These are phyloP conservation scores for Flaveria trinervia DNA, from an alignment of 129 eudicot genomes.

Conservation along the genomic window DNA sequence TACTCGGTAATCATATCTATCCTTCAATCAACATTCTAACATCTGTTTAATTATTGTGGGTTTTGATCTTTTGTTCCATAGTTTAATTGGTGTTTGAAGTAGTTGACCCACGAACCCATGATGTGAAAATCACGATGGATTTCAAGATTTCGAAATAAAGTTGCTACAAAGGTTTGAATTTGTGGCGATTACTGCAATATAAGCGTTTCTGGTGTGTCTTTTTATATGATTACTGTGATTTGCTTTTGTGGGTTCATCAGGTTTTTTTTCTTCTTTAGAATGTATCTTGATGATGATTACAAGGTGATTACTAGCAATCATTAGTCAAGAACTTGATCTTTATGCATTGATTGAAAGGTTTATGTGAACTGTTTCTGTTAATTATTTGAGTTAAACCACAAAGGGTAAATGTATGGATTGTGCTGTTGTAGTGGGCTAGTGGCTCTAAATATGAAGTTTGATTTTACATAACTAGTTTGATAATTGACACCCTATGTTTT, in stretches of 20 bases:
- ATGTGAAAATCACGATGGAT: neutral
- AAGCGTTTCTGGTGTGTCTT: neutral
- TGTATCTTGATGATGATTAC: conserved; percentile 8
- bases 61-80: neutral
- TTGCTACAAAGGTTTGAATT: neutral
- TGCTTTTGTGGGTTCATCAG: neutral
- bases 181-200: neutral
- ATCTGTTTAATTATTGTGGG: neutral
- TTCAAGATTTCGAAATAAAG: neutral
- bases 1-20: neutral
- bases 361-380: neutral
- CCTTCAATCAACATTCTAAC: neutral
- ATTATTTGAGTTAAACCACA: neutral
- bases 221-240: neutral
- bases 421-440: too few species aligned
- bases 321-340: conserved; percentile 1
- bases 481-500: conserved; percentile 16
- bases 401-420: too few species aligned
- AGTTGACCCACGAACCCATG: conserved; percentile 6
- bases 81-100: neutral
- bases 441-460: neutral
- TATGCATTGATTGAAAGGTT: neutral
- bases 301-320: conserved; percentile 6
- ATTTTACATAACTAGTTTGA: neutral
- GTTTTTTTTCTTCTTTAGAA: neutral